Percentiles rank a stretch among this genome's conserved stretches.
Conservation (phyloP, 176 grass and related monocot genomes). For the Avena sativa region DNA sequence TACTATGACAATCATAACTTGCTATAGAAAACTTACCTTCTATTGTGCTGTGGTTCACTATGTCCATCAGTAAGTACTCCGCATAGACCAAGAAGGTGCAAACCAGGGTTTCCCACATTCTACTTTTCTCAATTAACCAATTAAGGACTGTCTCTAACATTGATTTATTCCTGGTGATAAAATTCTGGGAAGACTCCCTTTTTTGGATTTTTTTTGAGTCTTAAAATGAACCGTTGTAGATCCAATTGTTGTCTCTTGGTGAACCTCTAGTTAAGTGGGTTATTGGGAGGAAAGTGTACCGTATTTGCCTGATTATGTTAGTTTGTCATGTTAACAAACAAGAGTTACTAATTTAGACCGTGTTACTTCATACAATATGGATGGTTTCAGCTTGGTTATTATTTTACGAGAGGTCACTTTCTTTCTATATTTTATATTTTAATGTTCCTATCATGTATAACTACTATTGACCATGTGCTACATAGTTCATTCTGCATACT, state of each 20-base stretch:
- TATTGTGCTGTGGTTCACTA: not conserved
- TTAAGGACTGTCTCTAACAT: conserved; percentile 5
- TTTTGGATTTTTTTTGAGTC: not conserved
- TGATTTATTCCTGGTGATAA: not conserved
- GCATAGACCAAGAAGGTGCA: not conserved
- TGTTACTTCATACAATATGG: conserved; percentile 9
- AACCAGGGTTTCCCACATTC: not conserved
- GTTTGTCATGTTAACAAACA: conserved; percentile 7
- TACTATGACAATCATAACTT: not conserved
- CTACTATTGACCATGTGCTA: not conserved
- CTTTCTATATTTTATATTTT: not conserved
- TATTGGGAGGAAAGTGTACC: not conserved
- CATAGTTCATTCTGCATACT: not conserved
- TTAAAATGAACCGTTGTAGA: not conserved
- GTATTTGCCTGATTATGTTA: not conserved
- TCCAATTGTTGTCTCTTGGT: not conserved
- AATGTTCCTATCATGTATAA: not conserved
- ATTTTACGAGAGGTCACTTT: not conserved
- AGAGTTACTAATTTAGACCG: not conserved
- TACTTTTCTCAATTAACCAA: not conserved
- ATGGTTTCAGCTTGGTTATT: not conserved
- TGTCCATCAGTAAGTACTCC: not conserved
- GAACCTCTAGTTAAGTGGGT: not conserved
- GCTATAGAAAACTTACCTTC: not conserved
- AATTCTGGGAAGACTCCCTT: not conserved